Evolutionary conservation across 106 monocot genomes (phyloP), one percentile per base, ranked within the genome.

Genomic region (Iris macrosiphon): DNA sequence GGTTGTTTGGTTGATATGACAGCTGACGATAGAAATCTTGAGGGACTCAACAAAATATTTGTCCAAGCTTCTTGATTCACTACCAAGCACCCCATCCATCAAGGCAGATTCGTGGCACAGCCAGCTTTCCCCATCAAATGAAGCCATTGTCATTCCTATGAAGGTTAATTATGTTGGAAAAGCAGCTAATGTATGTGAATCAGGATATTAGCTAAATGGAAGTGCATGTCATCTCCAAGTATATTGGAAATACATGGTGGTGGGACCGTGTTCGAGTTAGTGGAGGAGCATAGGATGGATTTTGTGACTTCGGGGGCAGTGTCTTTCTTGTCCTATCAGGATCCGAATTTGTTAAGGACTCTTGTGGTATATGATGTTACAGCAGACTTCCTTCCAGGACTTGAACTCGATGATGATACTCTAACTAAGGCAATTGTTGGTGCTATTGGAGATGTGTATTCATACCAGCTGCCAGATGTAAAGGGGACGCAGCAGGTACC

Each of bases 131-230:
- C 48, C 65, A 45, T 70, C 64, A 45, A 80, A 98, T 71, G 96
- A 98, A 87, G 96, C 87, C 49, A 87, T 98, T 40, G 77, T 83
- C 51, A 79, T 98, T 47, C 96, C 96, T 43, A 98, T 47, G 44
- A 66, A 98, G 96, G 96, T 98, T 31, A 98, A 98, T 61, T 98
- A 98, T 78, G 90, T 98, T 57, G 96, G 96, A 19, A 98, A 98
- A 61, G 90, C 96, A 66, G 87, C 69, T 54, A 91, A 91, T 31
- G 54, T 98, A 18, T 90, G 80, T 75, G 77, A 91, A 64, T 70
- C 72, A 21, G 96, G 96, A 61, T 98, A 98, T 77, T 49, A 91
- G 58, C 79, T 98, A 20, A 68, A 75, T 55, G 96, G 96, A 57
- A 91, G 90, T 71, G 79, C 90, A 32, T 83, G 96, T 98, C 46